Conservation (phyloP, 1,139 yeast genomes). For the Nakaseomyces bracarensis region DNA sequence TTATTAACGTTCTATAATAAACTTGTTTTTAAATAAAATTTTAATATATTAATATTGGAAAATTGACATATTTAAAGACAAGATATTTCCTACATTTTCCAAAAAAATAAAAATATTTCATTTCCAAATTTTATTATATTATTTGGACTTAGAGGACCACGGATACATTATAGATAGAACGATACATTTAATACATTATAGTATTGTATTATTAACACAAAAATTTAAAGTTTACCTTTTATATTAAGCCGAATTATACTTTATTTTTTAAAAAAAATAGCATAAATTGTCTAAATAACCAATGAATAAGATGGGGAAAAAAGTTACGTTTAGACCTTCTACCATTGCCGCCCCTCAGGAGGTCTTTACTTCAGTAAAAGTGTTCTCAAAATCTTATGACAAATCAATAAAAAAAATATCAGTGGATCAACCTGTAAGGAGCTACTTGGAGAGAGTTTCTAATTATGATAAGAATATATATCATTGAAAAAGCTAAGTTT, state of each 20-base stretch:
- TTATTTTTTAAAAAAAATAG: neutral
- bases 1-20: no score
- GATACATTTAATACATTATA: neutral
- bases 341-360: constrained; percentile 3
- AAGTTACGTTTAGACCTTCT: constrained; percentile 2
- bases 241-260: no score
- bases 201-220: neutral
- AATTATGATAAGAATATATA: constrained; percentile 1
- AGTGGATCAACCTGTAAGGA: neutral
- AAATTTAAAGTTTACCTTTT: no score
- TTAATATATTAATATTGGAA: no score
- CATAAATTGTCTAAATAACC: neutral
- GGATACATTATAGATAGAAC: neutral
- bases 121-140: neutral
- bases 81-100: no score
- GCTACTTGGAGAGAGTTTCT: neutral
- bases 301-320: neutral
- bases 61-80: neutral
- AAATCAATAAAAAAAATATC: neutral
- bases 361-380: neutral
- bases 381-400: neutral
- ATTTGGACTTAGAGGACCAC: neutral
- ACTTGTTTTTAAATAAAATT: no score
- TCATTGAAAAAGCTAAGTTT: neutral
- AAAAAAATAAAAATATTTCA: neutral